Conservation (phyloP, 1,284 basidiomycete genomes). For the Sporisorium sorghi region DNA sequence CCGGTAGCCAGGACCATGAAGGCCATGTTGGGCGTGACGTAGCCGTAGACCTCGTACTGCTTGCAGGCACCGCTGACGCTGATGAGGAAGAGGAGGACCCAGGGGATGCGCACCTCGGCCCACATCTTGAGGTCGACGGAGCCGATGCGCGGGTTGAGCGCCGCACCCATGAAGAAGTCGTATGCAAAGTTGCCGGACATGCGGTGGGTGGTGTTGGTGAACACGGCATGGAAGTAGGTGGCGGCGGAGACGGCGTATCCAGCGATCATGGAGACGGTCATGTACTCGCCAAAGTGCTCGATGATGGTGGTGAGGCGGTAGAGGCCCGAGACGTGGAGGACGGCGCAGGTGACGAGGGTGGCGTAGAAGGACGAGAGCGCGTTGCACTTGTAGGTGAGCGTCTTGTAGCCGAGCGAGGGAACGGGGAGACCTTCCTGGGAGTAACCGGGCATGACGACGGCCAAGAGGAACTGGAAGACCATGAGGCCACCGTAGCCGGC, state of each 20-base stretch:
- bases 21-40: conserved; percentile 94
- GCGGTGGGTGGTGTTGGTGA: conserved; percentile 71
- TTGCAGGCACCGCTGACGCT: conserved; percentile 92
- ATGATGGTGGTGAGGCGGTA: conserved; percentile 95
- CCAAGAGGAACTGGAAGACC: conserved; percentile 88
- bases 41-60: conserved; percentile 86
- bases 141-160: conserved; percentile 93
- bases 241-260: conserved; percentile 76
- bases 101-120: conserved; percentile 95
- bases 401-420: conserved; percentile 77
- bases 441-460: conserved; percentile 90
- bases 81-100: conserved; percentile 95
- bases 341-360: conserved; percentile 81
- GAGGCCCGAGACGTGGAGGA: conserved; percentile 82
- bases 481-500: conserved; percentile 83
- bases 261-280: conserved; percentile 94
- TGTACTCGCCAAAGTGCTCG: conserved; percentile 94
- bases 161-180: conserved; percentile 83
- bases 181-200: conserved; percentile 93
- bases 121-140: conserved; percentile 98
- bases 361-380: conserved; percentile 87
- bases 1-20: conserved; percentile 97
- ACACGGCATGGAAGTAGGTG: conserved; percentile 66
- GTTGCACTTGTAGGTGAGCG: conserved; percentile 91
- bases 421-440: conserved; percentile 79